phyloP scores from a whole-genome alignment of 2,329 filamentous ascomycete genomes.

The Colletotrichum karsti region DNA sequence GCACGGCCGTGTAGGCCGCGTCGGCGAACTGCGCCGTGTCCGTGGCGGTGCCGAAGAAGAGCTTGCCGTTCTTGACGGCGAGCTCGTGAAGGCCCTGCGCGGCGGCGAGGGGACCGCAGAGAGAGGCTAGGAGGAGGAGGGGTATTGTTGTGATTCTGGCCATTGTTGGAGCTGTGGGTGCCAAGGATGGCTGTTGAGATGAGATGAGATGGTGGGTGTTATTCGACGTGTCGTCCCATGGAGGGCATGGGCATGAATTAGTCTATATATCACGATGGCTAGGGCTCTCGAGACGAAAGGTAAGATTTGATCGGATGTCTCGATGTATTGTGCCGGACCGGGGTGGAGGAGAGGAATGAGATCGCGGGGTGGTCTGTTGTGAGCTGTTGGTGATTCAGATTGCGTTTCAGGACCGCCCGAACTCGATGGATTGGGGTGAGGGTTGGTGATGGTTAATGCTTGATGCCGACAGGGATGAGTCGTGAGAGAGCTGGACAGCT shows the following conservation, averaged over 20 bases:
- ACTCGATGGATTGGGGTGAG: background rate
- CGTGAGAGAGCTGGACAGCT: too few species aligned
- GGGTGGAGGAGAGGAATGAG: background rate
- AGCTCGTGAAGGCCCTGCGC: constrained; percentile 53
- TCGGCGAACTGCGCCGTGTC: constrained; percentile 59
- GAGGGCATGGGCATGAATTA: background rate
- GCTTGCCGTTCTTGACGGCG: constrained; percentile 59
- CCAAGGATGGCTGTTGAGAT: background rate
- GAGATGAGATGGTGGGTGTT: background rate
- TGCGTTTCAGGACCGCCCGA: constrained; percentile 16
- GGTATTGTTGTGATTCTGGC: background rate
- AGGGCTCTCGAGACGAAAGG: background rate
- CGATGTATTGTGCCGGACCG: background rate
- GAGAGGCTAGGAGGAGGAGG: background rate
- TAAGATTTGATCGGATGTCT: constrained; percentile 12
- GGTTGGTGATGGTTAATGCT: background rate
- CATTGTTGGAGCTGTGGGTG: background rate
- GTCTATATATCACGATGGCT: background rate
- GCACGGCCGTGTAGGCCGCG: constrained; percentile 59
- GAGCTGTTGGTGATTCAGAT: background rate
- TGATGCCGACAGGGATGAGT: background rate
- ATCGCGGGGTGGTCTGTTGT: background rate
- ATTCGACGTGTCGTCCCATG: background rate
- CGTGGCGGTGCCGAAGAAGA: constrained; percentile 71
- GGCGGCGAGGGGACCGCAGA: background rate